A percentile compares a stretch with the other conserved stretches of the same genome.
These are phyloP conservation scores for Skeletonema grethae DNA, from an alignment of 108 stramenopile species.

Conservation along the genomic window DNA sequence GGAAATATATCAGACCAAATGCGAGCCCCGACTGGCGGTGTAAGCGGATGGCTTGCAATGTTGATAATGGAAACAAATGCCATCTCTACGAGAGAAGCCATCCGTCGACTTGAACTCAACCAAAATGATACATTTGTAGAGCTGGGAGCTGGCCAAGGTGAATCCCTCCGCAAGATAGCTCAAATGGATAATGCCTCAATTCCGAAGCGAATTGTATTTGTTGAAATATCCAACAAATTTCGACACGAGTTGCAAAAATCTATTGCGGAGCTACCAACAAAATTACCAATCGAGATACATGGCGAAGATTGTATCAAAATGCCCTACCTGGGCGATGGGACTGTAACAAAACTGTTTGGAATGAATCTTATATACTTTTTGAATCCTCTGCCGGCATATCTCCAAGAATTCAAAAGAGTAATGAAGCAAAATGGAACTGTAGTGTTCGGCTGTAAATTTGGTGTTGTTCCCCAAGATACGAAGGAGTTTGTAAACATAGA, in stretches of 20 bases:
- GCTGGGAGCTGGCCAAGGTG: constrained; percentile 22
- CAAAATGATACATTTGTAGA: constrained; percentile 22
- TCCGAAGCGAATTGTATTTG: constrained; percentile 22
- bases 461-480: constrained; percentile 11
- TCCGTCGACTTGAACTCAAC: constrained; percentile 13
- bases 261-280: not conserved
- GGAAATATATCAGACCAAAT: constrained; percentile 20
- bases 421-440: constrained; percentile 64
- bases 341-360: constrained; percentile 28
- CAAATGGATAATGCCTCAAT: not conserved
- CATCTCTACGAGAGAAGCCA: constrained; percentile 13
- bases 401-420: constrained; percentile 66
- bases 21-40: constrained; percentile 9
- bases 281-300: constrained; percentile 21
- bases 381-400: constrained; percentile 54
- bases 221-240: constrained; percentile 37
- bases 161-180: not conserved
- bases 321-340: constrained; percentile 20
- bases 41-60: constrained; percentile 20
- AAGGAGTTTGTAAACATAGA: constrained; percentile 31
- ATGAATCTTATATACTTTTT: constrained; percentile 56
- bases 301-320: constrained; percentile 28
- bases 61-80: constrained; percentile 21
- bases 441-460: constrained; percentile 53
- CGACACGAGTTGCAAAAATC: constrained; percentile 12